A percentile compares a stretch with the other conserved stretches of the same genome.
Evolutionary conservation across 371 early-diverging fungal genomes (phyloP).

Genomic region (Mucor lusitanicus): DNA sequence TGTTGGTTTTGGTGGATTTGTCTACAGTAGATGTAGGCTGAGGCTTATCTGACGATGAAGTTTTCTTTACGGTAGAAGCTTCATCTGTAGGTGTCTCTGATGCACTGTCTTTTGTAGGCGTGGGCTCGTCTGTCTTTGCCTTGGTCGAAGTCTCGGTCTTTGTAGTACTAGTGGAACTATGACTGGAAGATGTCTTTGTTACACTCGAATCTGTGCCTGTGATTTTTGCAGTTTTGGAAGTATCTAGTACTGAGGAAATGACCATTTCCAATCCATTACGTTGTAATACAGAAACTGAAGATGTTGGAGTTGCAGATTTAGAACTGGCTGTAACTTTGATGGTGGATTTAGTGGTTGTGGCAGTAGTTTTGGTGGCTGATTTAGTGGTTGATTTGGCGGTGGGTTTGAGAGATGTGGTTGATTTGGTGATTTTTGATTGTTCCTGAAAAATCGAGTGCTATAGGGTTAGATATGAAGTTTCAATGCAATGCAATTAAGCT

Average conservation of each 20-base stretch:
- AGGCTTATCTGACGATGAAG: background rate
- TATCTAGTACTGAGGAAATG: background rate
- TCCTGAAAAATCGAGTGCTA: constrained; percentile 1
- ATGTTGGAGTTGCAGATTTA: background rate
- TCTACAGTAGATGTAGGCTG: constrained; percentile 7
- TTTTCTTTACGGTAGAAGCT: background rate
- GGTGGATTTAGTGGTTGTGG: background rate
- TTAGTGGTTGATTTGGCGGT: background rate
- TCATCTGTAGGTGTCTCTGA: background rate
- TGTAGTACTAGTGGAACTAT: constrained; percentile 11
- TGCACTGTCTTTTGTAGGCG: background rate
- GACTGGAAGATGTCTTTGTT: constrained; percentile 5
- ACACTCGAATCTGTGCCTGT: constrained; percentile 14
- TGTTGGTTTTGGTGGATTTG: constrained; percentile 12
- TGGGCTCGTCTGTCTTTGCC: background rate
- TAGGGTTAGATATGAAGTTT: background rate
- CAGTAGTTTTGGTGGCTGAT: background rate
- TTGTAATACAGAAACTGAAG: background rate
- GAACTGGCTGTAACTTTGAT: background rate
- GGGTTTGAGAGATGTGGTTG: background rate
- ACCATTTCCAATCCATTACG: constrained; percentile 4
- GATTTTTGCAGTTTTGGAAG: background rate
- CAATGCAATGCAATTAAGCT: background rate
- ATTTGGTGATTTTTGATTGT: constrained; percentile 1
- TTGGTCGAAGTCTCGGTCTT: background rate